Evolutionary conservation across 768 basidiomycete genomes (phyloP), one percentile per base, ranked within the genome.

Genomic region (Rubroboletus pulcherrimus): DNA sequence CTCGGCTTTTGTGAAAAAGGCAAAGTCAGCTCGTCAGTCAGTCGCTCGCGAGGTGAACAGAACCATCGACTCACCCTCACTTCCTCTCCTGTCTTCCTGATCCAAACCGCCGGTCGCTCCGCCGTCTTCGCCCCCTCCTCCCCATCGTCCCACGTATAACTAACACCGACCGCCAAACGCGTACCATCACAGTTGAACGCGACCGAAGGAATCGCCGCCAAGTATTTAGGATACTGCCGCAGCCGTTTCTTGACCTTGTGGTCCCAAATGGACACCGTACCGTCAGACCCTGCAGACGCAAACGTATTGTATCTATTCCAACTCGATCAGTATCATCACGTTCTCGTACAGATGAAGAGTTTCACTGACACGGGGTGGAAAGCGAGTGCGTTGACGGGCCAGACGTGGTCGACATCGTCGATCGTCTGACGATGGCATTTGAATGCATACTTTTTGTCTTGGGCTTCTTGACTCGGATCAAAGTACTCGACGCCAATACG

Each of bases 401-500:
- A 98, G 21, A 98, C 95, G 61, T 94, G 91, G 70, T 99, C 97
- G 14, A 89, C 88, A 37, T 91, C 93, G 37, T 91, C 87, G 57
- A 93, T 85, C 5, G 90, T 85, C 67, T 93, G 89, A 5, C 96
- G 81, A 66, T 99, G 96, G 60, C 95, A 97, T 69, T 97, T 94
- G 82, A 98, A 99, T 3, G 97, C 97, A 70, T 86, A 72, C 26
- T 71, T 87, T 62, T 82, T 79, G n/a, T 88, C 86, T 70, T 98
- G 96, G 0, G 80, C 78, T 26, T 83, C 82, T 0, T 86, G 79
- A 4, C 82, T 82, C 2, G 91, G 85, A 60, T 98, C 92, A 62
- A 97, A 95, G 71, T 96, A 99, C 71, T 99, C 97, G 31, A 98
- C 94, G 0, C 95, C 93, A 55, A 98, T 97, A 24, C 97, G 82